Conservation (phyloP, 1,284 basidiomycete species). For the Meira miltonrushii region DNA sequence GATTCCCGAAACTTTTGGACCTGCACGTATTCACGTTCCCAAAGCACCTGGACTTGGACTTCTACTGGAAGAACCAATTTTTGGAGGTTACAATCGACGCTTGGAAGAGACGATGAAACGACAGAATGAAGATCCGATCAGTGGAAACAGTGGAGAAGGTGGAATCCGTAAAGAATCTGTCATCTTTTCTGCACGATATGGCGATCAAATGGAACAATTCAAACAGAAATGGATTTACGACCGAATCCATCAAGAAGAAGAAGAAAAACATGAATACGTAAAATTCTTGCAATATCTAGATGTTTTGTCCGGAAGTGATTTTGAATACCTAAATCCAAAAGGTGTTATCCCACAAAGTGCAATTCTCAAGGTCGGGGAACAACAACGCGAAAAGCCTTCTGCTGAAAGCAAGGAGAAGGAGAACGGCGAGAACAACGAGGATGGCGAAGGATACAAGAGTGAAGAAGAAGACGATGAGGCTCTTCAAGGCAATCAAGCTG, state of each 20-base stretch:
- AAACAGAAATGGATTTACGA: slow-evolving; percentile 49
- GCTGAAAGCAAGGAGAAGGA: slow-evolving; percentile 55
- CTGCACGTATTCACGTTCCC: slow-evolving; percentile 77
- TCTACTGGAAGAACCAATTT: slow-evolving; percentile 86
- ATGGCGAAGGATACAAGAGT: slow-evolving; percentile 56
- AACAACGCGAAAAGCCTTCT: slow-evolving; percentile 63
- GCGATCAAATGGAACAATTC: slow-evolving; percentile 34
- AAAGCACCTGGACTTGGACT: slow-evolving; percentile 95
- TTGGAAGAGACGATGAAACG: slow-evolving; percentile 50
- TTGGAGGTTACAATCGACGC: slow-evolving; percentile 70
- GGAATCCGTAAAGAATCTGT: slow-evolving; percentile 22
- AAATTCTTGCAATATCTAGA: slow-evolving; percentile 53
- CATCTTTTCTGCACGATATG: slow-evolving; percentile 20
- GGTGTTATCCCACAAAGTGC: slow-evolving; percentile 52
- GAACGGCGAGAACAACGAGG: slow-evolving; percentile 53
- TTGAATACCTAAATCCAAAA: slow-evolving; percentile 52
- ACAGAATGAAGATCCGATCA: slow-evolving; percentile 53
- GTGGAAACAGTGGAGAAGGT: slow-evolving; percentile 15
- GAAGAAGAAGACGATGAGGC: slow-evolving; percentile 63
- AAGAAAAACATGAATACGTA: slow-evolving; percentile 62
- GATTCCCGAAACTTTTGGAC: slow-evolving; percentile 58
- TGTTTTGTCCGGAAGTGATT: slow-evolving; percentile 41
- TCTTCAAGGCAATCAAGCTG: slow-evolving; percentile 59
- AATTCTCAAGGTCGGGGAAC: slow-evolving; percentile 56
- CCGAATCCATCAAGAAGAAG: slow-evolving; percentile 63